Evolutionary conservation across 2,329 filamentous ascomycete genomes (phyloP), one percentile per base, ranked within the genome.

Genomic region (Fragosphaeria purpurea): DNA sequence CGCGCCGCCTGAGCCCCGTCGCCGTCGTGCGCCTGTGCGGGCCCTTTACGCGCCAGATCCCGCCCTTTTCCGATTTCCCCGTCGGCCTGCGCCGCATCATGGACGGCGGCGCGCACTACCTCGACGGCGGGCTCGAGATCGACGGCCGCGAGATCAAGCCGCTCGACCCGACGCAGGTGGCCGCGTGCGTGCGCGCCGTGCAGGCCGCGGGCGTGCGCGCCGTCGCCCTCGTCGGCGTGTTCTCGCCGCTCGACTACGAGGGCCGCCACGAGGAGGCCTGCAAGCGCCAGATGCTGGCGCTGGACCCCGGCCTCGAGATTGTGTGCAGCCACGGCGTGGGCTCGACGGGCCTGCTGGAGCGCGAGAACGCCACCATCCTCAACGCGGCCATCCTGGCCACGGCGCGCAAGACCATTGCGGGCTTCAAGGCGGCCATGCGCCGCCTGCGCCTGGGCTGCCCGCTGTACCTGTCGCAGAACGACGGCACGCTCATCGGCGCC

Each of bases 331-430:
- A 64, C 13, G 71, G 74, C 10, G 71, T 78, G 2, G 75, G 75
- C 72, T 11, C 77, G 70, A 55, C 61, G 74, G 11, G 75, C 65
- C 40, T 78, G 79, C 50, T 82, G 8, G 79, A 82, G 62, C 70
- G 80, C 39, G 80, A 84, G 61, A 83, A 84, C 57, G 79, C 80
- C 1, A 74, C 77, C 1, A 80, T 83, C 30, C 65, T 84, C 13
- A 83, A 84, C 55, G 80, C 79, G 0, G 73, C 79, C 2, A 79
- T 84, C 39, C 64, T 82, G 12, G 61, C 69, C 0, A 80, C 81
- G 56, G 79, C 79, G 0, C 67, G 71, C 9, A 69, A 68, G 54
- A 82, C 78, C 0, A 80, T 82, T 52, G 64, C 64, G 8, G 73
- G 73, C 1, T 83, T 83, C 56, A 66, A 73, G 37, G 65, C 68